These are phyloP conservation scores for Meyerozyma elateridarum DNA, from an alignment of 1,139 yeast genomes.

Conservation along the genomic window DNA sequence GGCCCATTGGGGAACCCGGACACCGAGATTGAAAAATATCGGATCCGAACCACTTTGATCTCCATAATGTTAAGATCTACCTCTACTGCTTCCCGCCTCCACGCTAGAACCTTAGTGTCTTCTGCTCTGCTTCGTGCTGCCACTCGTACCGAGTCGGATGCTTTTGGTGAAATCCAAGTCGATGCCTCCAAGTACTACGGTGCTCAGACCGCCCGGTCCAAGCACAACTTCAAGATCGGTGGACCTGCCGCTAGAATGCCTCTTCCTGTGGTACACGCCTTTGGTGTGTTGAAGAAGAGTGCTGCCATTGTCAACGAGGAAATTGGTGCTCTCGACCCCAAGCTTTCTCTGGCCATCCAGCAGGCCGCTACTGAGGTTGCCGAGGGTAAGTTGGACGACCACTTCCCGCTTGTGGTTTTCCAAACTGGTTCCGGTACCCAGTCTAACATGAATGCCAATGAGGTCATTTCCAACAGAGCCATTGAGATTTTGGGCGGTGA, in stretches of 20 bases:
- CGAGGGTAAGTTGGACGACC: conserved; percentile 85
- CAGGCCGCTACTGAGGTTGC: conserved; percentile 94
- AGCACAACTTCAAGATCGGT: conserved; percentile 92
- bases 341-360: conserved; percentile 78
- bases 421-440: conserved; percentile 99
- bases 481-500: conserved; percentile 91
- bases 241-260: conserved; percentile 91
- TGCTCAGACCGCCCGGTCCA: conserved; percentile 94
- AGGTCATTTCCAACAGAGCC: conserved; percentile 96
- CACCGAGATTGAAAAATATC: no score
- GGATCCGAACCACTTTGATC: no score
- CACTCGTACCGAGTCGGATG: conserved; percentile 83
- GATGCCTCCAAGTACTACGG: conserved; percentile 90
- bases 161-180: conserved; percentile 93
- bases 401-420: conserved; percentile 96
- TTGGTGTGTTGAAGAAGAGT: conserved; percentile 90
- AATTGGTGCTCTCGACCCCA: conserved; percentile 77
- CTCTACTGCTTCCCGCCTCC: no score
- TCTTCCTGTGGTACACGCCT: conserved; percentile 82
- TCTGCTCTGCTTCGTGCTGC: conserved; percentile 19
- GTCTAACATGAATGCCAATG: conserved; percentile 98
- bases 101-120: conserved; percentile 25
- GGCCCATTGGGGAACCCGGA: no score
- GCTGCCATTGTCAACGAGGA: conserved; percentile 88
- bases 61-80: conserved; percentile 41